Base-by-base conservation (phyloP, 148 eudicot species). In the Spergularia marina region DNA sequence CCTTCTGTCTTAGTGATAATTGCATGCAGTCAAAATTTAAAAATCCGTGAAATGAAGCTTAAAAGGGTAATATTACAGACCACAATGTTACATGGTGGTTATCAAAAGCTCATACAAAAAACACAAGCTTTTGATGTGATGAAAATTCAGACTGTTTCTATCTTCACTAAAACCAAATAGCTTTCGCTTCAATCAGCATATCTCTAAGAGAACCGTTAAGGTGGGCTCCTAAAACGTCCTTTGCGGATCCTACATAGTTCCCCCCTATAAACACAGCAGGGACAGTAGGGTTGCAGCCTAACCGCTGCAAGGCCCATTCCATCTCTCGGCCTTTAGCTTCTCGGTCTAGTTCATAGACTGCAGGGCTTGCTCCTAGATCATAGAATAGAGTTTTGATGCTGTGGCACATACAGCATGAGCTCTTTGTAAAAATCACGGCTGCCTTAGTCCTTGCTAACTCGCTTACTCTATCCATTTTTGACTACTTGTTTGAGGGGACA, bases 211-310 rank as follows among this genome's bases (percentile, higher is more conserved):
- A 75, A 41, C 85, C 85, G 60, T 76, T 51, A 14, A 82, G 77
- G 65, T 82, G 85, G 53, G 77, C 81, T 17, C 75, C 79, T 11
- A 83, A 64, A 4, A 83, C 82, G n/a, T 79, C 83, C 72, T 72
- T 76, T 6, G 83, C 80, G 1, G 82, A 83, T 21, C 85, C 85
- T 4, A 83, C 80, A 52, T 64, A 83, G 10, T 53, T 64, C 47
- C 83, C 83, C 0, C 80, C 85, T 14, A 83, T 79, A 62, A 79
- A 83, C 39, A 83, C 80, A 14, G 85, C 85, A 14, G 82, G 85
- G 49, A 83, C 53, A 68, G 68, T 60, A 53, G 83, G 83, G 55
- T 63, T 79, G 34, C 85, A 83, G n/a, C 85, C 85, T 39, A 83
- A 20, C 40, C 68, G 63, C 47, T 72, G 77, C 21, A 83, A 57